Base-by-base conservation (phyloP, 768 basidiomycete species). In the Fistulinella prunicolor region DNA sequence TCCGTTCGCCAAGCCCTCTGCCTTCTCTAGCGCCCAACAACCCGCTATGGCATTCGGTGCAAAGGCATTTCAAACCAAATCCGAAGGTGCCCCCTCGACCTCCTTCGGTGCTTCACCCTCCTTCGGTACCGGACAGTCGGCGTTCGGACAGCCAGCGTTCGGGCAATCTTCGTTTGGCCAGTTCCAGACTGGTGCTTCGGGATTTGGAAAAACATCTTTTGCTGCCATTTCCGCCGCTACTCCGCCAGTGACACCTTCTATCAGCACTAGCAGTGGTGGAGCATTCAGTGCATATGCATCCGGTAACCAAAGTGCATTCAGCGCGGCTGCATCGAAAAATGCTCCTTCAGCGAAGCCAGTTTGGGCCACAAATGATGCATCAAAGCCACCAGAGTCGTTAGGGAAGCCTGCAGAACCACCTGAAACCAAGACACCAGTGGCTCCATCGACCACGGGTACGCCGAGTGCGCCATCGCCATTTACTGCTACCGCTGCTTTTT, bases 61-160 rank as follows among this genome's bases (percentile, higher is more conserved):
- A 42, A 46, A 9, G 32, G 19, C 45, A 3, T 61, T 63, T 19
- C 53, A 53, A 32, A 9, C 41, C n/a, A 54, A 55, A 28, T 14
- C 49, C 10, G 57, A 53, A 34, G 53, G 51, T 5, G 19, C 54
- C 32, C 55, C 57, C 34, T 55, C 61, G 30, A 59, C 50, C 34
- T 40, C 58, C 23, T 59, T 66, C 21, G 64, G 68, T 12, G 73
- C 72, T 42, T 2, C 52, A 9, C 49, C 67, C 20, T 54, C 60
- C 2, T 76, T 73, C n/a, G 41, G 55, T 41, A 30, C 41, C 2
- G 69, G 64, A 3, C 70, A 69, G 49, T 50, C 74, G 4, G 50
- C 57, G 10, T 74, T 74, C 51, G 74, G 72, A 2, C 67, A 70
- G 35, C 50, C 72, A 8, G 53, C 67, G 3, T 77, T 78, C 50